These are phyloP conservation scores for Corylus heterophylla DNA, from an alignment of 306 rosid species.

Conservation along the genomic window DNA sequence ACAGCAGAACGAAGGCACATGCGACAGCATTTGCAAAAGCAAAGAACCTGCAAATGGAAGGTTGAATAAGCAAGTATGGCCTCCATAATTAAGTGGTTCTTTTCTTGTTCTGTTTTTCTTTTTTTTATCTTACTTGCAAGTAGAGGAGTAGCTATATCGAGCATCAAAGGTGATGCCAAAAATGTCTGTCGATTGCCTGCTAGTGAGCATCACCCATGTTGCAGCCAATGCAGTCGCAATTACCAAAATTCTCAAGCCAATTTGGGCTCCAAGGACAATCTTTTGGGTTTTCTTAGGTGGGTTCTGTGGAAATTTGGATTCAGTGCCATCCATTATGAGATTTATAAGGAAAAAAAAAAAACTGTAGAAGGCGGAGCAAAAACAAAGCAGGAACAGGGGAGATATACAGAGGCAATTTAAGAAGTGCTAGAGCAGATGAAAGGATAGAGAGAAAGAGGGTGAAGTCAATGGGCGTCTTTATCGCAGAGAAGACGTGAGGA, in stretches of 20 bases:
- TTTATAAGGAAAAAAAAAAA: not conserved
- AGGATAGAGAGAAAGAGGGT: constrained; percentile 20
- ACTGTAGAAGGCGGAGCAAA: not conserved
- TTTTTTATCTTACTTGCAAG: constrained; percentile 33
- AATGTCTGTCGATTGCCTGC: constrained; percentile 34
- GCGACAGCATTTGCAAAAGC: too few species aligned
- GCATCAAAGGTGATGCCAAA: constrained; percentile 44
- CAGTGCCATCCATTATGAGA: constrained; percentile 29
- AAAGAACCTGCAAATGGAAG: constrained; percentile 42
- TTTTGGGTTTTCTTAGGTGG: constrained; percentile 27
- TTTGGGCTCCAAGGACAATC: constrained; percentile 32
- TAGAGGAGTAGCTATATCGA: constrained; percentile 46
- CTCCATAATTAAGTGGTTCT: too few species aligned
- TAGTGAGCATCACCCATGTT: constrained; percentile 39
- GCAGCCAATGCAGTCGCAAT: constrained; percentile 36
- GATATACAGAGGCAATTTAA: not conserved
- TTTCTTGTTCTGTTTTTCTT: not conserved
- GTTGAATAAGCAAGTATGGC: not conserved
- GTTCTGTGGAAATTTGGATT: constrained; percentile 30
- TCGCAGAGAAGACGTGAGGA: constrained; percentile 22
- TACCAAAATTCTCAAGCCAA: constrained; percentile 35
- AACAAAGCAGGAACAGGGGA: not conserved
- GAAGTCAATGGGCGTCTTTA: constrained; percentile 33
- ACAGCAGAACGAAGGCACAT: too few species aligned
- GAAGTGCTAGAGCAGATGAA: constrained; percentile 1